Conservation (phyloP, 108 stramenopile species). For the Skeletonema menzelii region DNA sequence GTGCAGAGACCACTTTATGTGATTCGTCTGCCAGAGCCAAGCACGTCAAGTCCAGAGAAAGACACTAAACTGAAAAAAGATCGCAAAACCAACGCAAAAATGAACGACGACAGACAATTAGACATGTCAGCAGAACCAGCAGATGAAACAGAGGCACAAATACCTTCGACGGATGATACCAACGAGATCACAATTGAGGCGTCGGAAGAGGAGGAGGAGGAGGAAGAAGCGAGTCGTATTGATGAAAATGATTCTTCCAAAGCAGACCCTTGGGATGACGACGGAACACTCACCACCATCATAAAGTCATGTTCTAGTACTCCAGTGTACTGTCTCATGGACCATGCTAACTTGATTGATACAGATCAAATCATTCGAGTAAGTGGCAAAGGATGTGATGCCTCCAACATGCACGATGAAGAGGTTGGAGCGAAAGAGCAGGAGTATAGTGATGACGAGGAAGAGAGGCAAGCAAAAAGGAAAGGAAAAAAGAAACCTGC, state of each 20-base stretch:
- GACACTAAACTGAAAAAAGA: slow-evolving; percentile 4
- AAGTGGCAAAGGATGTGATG: slow-evolving; percentile 85
- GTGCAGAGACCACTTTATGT: slow-evolving; percentile 82
- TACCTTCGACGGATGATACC: not conserved
- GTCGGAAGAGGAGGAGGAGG: not conserved
- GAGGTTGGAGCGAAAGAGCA: slow-evolving; percentile 70
- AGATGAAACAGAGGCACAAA: not conserved
- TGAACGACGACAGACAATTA: not conserved
- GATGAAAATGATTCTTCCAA: not conserved
- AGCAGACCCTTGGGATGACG: slow-evolving; percentile 61
- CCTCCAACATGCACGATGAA: slow-evolving; percentile 86
- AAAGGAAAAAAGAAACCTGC: slow-evolving; percentile 33
- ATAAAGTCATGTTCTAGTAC: slow-evolving; percentile 36
- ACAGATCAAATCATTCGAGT: slow-evolving; percentile 50
- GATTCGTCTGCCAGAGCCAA: slow-evolving; percentile 57
- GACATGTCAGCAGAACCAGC: not conserved
- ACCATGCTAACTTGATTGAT: slow-evolving; percentile 70
- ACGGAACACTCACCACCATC: slow-evolving; percentile 58
- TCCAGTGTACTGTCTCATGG: slow-evolving; percentile 58
- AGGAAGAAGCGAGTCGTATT: not conserved
- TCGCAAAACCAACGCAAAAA: not conserved
- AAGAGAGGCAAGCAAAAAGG: slow-evolving; percentile 67
- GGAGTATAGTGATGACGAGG: slow-evolving; percentile 83
- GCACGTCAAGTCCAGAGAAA: slow-evolving; percentile 17
- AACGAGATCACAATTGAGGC: slow-evolving; percentile 1